Evolutionary conservation across 371 early-diverging fungal species (phyloP).

Genomic region (Sporodiniella umbellata): DNA sequence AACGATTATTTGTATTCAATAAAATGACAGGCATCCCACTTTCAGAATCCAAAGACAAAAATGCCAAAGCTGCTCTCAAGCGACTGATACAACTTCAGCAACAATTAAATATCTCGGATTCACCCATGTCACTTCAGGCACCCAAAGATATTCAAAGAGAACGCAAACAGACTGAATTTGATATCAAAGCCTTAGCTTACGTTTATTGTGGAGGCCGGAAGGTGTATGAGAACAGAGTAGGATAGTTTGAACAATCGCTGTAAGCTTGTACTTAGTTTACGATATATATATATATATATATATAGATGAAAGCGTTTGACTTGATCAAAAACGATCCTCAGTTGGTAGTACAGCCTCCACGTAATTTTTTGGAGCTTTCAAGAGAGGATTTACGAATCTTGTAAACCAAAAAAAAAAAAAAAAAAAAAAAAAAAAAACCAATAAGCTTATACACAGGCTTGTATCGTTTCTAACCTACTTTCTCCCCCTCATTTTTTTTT

Average conservation of each 20-base stretch:
- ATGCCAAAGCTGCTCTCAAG: conserved; percentile 20
- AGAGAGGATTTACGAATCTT: conserved; percentile 58
- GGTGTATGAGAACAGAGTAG: conserved; percentile 24
- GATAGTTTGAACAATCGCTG: too few species aligned
- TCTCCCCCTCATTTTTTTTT: too few species aligned
- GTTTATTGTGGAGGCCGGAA: conserved; percentile 51
- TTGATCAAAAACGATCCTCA: conserved; percentile 58
- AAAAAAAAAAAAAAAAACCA: too few species aligned
- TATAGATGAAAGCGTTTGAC: conserved; percentile 40
- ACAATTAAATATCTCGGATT: conserved; percentile 34
- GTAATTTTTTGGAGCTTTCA: conserved; percentile 57
- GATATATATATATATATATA: too few species aligned
- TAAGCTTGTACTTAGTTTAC: too few species aligned
- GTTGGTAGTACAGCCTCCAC: conserved; percentile 48
- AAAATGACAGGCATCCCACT: background rate
- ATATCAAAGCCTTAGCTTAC: conserved; percentile 47
- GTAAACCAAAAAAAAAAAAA: conserved; percentile 25
- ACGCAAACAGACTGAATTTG: conserved; percentile 54
- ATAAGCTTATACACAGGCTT: too few species aligned
- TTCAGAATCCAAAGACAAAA: conserved; percentile 1
- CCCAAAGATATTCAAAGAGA: conserved; percentile 42
- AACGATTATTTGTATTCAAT: background rate
- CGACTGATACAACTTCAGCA: conserved; percentile 26
- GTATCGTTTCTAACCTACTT: background rate
- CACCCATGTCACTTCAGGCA: conserved; percentile 37